Evolutionary conservation across 768 basidiomycete species (phyloP).

Genomic region (Boletus pseudopeckii): DNA sequence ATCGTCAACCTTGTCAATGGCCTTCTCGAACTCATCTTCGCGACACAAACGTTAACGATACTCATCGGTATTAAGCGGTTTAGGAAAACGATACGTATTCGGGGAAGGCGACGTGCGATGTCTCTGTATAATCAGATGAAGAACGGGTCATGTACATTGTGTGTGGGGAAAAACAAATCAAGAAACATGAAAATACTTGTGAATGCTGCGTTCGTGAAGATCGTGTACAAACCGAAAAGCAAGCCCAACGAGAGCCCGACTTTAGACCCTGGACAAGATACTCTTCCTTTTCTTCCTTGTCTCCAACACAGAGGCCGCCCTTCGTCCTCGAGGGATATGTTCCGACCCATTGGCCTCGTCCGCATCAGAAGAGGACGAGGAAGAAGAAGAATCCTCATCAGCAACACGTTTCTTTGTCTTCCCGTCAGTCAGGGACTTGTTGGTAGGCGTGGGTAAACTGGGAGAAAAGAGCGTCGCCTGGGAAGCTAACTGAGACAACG

Average conservation of each 20-base stretch:
- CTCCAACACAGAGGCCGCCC: slow-evolving; percentile 43
- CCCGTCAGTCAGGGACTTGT: slow-evolving; percentile 25
- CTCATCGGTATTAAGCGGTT: background rate
- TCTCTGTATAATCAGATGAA: background rate
- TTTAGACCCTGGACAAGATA: slow-evolving; percentile 5
- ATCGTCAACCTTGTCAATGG: slow-evolving; percentile 68
- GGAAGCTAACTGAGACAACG: slow-evolving; percentile 52
- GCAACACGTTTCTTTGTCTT: slow-evolving; percentile 22
- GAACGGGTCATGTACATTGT: background rate
- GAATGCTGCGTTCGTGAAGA: background rate
- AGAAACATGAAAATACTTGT: background rate
- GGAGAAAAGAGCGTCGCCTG: slow-evolving; percentile 31
- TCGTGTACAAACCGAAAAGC: background rate
- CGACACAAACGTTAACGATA: background rate
- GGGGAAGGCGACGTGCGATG: background rate
- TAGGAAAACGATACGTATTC: background rate
- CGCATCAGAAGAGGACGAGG: slow-evolving; percentile 40
- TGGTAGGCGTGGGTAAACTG: slow-evolving; percentile 35
- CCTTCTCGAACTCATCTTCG: slow-evolving; percentile 53
- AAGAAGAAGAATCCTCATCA: slow-evolving; percentile 30
- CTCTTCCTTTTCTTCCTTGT: slow-evolving; percentile 29
- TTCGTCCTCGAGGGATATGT: slow-evolving; percentile 60
- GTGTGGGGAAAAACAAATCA: background rate
- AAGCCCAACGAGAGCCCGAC: background rate
- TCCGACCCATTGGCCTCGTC: slow-evolving; percentile 34